Conservation (phyloP, 345 rosid species). For the Abelmoschus esculentus region DNA sequence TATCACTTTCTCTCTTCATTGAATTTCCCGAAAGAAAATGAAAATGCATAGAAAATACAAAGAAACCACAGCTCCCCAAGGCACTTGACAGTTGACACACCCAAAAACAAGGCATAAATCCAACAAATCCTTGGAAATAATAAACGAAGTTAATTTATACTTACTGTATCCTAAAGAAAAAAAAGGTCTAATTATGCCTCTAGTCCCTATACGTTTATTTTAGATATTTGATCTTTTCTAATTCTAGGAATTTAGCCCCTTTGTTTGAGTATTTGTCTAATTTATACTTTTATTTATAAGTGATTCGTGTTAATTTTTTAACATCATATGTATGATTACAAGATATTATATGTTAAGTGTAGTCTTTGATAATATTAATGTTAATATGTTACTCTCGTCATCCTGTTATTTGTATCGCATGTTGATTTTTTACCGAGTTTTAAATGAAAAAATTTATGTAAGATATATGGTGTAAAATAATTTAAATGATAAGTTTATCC, state of each 20-base stretch:
- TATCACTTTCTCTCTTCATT: conserved; percentile 8
- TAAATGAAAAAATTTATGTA: too few species aligned
- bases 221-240: too few species aligned
- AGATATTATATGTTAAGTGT: too few species aligned
- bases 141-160: too few species aligned
- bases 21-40: not conserved
- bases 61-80: conserved; percentile 14
- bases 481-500: too few species aligned
- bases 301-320: too few species aligned
- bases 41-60: conserved; percentile 1
- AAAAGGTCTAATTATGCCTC: not conserved
- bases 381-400: too few species aligned
- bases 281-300: not conserved
- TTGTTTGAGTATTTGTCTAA: not conserved
- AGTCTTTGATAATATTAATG: too few species aligned
- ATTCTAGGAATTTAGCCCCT: not conserved
- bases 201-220: not conserved
- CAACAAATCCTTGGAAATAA: not conserved
- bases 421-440: too few species aligned
- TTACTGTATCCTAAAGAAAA: not conserved
- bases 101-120: conserved; percentile 15
- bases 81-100: conserved; percentile 10
- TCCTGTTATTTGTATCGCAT: too few species aligned
- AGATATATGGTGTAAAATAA: too few species aligned
- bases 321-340: too few species aligned